phyloP scores from a whole-genome alignment of 352 stramenopile species.

The Pythium sp. region DNA sequence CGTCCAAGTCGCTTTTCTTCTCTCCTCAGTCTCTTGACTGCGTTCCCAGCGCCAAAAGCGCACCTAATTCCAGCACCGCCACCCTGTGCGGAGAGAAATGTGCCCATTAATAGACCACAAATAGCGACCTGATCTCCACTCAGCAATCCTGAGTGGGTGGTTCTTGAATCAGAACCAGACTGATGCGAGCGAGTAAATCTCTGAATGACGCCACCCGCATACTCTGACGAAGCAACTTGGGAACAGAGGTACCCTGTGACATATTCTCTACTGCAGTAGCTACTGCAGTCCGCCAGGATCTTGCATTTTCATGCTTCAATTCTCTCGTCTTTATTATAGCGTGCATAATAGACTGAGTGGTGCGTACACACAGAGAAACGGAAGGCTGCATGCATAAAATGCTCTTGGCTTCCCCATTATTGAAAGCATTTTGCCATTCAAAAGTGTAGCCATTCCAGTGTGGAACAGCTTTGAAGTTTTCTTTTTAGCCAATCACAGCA shows the following conservation, averaged over 20 bases:
- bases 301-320: not conserved
- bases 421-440: no score
- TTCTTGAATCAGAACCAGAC: not conserved
- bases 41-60: not conserved
- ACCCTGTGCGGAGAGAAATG: not conserved
- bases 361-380: no score
- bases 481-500: no score
- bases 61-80: conserved; percentile 1
- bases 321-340: no score
- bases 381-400: no score
- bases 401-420: no score
- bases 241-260: no score
- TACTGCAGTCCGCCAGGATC: not conserved
- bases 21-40: not conserved
- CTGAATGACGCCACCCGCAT: not conserved
- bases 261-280: no score
- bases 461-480: no score
- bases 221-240: not conserved
- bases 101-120: not conserved
- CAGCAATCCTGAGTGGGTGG: not conserved
- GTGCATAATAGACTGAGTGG: no score
- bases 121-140: not conserved
- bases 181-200: not conserved
- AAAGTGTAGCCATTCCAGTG: no score
- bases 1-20: not conserved